Evolutionary conservation across 306 rosid species (phyloP).

Genomic region (Pyrus betulifolia): DNA sequence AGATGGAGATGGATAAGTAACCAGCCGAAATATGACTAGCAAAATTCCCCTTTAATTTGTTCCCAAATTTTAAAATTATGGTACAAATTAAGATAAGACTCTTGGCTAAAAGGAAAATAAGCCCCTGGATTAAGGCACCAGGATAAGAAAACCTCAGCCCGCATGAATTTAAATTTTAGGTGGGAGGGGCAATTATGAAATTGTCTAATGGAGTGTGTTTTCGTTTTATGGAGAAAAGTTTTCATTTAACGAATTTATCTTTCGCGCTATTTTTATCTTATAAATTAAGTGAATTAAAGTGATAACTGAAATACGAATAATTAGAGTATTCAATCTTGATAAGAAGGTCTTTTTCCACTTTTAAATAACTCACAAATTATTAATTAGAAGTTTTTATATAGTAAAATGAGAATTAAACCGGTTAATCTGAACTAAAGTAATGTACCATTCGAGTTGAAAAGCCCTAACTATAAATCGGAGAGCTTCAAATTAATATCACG

Average conservation of each 20-base stretch:
- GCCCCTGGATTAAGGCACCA: background rate
- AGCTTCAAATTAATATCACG: background rate
- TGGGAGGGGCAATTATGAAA: background rate
- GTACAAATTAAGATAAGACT: background rate
- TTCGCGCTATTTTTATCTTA: too few species aligned
- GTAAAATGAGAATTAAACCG: too few species aligned
- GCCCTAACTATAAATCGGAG: too few species aligned
- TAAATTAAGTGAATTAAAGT: background rate
- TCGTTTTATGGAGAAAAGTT: background rate
- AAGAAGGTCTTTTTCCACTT: too few species aligned
- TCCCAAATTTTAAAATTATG: background rate
- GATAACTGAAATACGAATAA: background rate
- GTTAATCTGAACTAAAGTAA: background rate
- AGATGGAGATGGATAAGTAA: background rate
- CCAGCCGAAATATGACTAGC: background rate
- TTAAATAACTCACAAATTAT: background rate
- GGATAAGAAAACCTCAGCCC: background rate
- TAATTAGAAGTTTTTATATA: background rate
- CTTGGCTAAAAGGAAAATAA: background rate
- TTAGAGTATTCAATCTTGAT: background rate
- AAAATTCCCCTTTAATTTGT: background rate
- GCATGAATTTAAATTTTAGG: background rate
- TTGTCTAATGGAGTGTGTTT: background rate
- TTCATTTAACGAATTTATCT: background rate
- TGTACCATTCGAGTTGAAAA: background rate